Evolutionary conservation across 805 yeast genomes (phyloP), one percentile per base, ranked within the genome.

Genomic region (Suhomyces xylopsoci): DNA sequence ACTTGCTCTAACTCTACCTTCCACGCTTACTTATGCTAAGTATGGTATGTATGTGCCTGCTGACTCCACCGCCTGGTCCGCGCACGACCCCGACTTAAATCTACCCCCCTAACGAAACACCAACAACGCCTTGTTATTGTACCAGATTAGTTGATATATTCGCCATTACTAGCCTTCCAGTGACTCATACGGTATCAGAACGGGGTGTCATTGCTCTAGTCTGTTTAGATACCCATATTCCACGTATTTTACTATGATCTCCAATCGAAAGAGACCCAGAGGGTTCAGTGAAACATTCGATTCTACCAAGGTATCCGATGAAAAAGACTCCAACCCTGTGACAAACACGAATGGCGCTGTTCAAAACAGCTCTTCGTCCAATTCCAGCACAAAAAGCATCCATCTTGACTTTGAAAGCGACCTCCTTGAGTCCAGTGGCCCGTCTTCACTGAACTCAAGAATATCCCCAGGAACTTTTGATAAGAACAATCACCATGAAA

Each of bases 211-310:
- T 24, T 38, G 49, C 49, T 47, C 49, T 32, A 14, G 49, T 20
- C 42, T 47, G 49, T 36, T 34, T 15, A 30, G 38, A 45, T 28
- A 17, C 14, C 41, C 20, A 34, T 38, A 9, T 38, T 36, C 19
- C 41, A 38, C n/a, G 5, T 38, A 38, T 17, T n/a, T 38, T 38
- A 32, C 44, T 9, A 53, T 74, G 52, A 70, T 74, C 22, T 63
- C 74, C 28, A 75, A 75, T 55, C 62, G 80, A 59, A 75, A 75
- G 53, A 62, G 80, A 55, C 80, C 80, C 20, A 67, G 80, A 58
- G 78, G 78, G 24, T 73, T 75, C 53, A 71, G 78, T 54, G 78
- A 70, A 48, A 62, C 70, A n/a, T 70, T 72, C 52, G 72, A 65
- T 38, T 34, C 49, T 24, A 36, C 50, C 48, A 51, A 51, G 30